Base-by-base conservation (phyloP, 2,329 filamentous ascomycete genomes). In the Emergomyces pasteurianus region DNA sequence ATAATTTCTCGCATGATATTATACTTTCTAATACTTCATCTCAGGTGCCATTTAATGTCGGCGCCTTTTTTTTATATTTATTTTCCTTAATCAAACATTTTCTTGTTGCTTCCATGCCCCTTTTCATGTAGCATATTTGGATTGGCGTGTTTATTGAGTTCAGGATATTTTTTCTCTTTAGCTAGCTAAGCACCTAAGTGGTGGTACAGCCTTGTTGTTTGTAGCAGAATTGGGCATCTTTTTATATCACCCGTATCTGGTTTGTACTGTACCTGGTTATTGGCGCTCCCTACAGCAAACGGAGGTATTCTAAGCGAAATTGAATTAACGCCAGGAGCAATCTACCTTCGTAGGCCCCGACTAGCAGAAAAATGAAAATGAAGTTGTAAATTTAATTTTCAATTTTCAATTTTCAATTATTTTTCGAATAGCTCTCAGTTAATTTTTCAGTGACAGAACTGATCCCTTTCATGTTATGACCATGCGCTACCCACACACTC, bases 1-100 rank as follows among this genome's bases (percentile, higher is more conserved):
- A 74, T 61, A 75, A 69, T 59, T 10, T 46, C 7, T 31, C 47
- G 34, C 54, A 42, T 61, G 58, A 62, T 62, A 53, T 59, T 59
- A 46, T n/a, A n/a, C n/a, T 26, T 3, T 9, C 21, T 49, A 3
- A 21, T 52, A 6, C 42, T 36, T 40, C 26, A 18, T 23, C 36
- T n/a, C 21, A 9, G 14, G 14, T 52, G 7, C 43, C 46, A 5
- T 58, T 47, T 23, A 12, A 28, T 53, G 14, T 60, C 40, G 16
- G 14, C 26, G 23, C 10, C 36, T 34, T 28, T 59, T n/a, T n/a
- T n/a, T n/a, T n/a, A n/a, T 18, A 2, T 23, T 31, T 43, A 21
- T 28, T 18, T 43, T 57, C n/a, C 38, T 23, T 47, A 23, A 16
- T 43, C 14, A 14, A 55, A 43, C 38, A 16, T 47, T 56, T 26